A percentile compares a stretch with the other conserved stretches of the same genome.
Conservation (phyloP, 352 stramenopile genomes). For the Globisporangium apiculatum region DNA sequence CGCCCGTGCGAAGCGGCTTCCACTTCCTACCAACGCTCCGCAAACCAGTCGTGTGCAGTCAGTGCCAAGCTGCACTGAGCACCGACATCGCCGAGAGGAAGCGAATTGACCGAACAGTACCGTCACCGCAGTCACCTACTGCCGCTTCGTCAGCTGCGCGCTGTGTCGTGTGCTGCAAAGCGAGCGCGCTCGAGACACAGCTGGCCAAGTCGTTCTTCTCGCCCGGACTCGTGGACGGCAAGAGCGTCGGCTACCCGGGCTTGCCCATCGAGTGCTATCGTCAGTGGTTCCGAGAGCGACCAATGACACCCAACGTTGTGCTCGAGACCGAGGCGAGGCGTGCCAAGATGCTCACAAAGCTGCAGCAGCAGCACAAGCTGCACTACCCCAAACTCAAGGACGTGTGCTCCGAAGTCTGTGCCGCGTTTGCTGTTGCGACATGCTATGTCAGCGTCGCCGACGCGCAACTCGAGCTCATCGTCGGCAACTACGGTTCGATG, state of each 20-base stretch:
- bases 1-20: background rate
- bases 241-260: constrained; percentile 14
- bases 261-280: constrained; percentile 14
- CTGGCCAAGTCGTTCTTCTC: constrained; percentile 18
- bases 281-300: constrained; percentile 16
- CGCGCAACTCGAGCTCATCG: constrained; percentile 16
- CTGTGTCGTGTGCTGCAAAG: constrained; percentile 17
- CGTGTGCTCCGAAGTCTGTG: constrained; percentile 7
- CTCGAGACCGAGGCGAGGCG: constrained; percentile 13
- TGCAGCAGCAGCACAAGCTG: constrained; percentile 20
- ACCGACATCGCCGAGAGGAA: background rate
- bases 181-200: constrained; percentile 11
- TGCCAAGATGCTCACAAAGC: constrained; percentile 9
- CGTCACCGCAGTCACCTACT: background rate
- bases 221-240: constrained; percentile 8
- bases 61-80: constrained; percentile 2
- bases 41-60: constrained; percentile 5
- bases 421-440: constrained; percentile 1
- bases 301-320: constrained; percentile 1
- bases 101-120: background rate
- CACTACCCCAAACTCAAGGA: constrained; percentile 18
- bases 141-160: background rate
- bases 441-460: constrained; percentile 18
- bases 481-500: constrained; percentile 17
- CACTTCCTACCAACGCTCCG: constrained; percentile 2